phyloP scores from a whole-genome alignment of 352 stramenopile species.

The Pythium rishiriense region DNA sequence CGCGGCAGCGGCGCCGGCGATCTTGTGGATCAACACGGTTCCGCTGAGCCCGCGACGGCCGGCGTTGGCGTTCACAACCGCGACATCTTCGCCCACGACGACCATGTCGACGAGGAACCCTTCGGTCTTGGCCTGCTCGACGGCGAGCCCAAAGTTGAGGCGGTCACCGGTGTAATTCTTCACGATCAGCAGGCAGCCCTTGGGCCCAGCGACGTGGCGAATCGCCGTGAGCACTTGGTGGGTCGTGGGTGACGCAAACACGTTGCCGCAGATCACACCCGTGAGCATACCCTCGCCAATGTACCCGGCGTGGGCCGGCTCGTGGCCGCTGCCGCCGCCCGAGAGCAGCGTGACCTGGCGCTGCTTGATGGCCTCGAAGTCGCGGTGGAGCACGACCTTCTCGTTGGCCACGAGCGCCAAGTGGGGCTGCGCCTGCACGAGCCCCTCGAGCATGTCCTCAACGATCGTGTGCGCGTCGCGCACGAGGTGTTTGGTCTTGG shows the following conservation, averaged over 20 bases:
- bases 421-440: conserved; percentile 64
- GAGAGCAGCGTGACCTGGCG: conserved; percentile 79
- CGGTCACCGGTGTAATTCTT: conserved; percentile 99
- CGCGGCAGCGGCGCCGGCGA: conserved; percentile 90
- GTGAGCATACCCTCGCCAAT: conserved; percentile 96
- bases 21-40: conserved; percentile 97
- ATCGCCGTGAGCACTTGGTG: conserved; percentile 95
- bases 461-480: conserved; percentile 52
- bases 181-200: conserved; percentile 95
- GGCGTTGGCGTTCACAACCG: conserved; percentile 92
- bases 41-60: conserved; percentile 96
- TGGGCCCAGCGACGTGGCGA: conserved; percentile 69
- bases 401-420: conserved; percentile 61
- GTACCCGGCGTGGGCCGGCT: conserved; percentile 96
- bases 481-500: conserved; percentile 49
- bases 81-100: conserved; percentile 94
- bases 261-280: conserved; percentile 94
- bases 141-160: conserved; percentile 98
- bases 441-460: conserved; percentile 76
- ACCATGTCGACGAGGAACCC: conserved; percentile 93
- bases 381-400: conserved; percentile 71
- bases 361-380: conserved; percentile 62
- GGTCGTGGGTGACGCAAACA: conserved; percentile 96
- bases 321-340: conserved; percentile 86
- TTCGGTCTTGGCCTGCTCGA: conserved; percentile 94